Conservation (phyloP, 2,329 filamentous ascomycete species). For the Clonostachys sp. region DNA sequence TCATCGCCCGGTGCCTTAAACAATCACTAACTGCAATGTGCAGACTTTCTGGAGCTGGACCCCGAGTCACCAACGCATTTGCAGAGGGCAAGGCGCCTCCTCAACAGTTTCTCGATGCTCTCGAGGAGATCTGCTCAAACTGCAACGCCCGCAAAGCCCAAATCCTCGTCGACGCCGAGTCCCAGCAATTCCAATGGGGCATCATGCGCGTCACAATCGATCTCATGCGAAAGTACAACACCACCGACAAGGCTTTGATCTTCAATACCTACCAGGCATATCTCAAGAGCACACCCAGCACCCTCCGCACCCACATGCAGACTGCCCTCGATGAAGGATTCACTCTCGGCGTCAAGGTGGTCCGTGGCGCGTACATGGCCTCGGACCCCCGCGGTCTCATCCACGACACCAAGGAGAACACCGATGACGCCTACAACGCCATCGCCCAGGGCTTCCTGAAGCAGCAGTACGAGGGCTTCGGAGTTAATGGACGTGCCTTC, state of each 20-base stretch:
- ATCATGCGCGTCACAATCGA: constrained; percentile 24
- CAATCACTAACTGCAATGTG: not conserved
- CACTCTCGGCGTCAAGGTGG: constrained; percentile 33
- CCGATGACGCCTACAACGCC: not conserved
- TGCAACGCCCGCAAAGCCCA: constrained; percentile 30
- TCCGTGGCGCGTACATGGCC: constrained; percentile 1
- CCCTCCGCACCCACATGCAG: constrained; percentile 37
- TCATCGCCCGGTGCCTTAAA: no score
- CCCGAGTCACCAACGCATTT: constrained; percentile 29
- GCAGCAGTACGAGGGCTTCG: constrained; percentile 38
- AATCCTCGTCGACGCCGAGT: constrained; percentile 40
- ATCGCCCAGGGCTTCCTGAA: constrained; percentile 36
- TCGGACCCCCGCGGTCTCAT: not conserved
- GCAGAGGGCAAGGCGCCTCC: constrained; percentile 24
- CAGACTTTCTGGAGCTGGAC: constrained; percentile 36
- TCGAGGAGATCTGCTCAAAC: constrained; percentile 30
- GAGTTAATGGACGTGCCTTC: constrained; percentile 24
- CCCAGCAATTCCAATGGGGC: constrained; percentile 35
- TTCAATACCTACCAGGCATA: constrained; percentile 55
- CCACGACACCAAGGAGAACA: not conserved
- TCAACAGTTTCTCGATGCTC: constrained; percentile 32
- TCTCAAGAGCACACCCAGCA: constrained; percentile 38
- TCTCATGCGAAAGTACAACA: constrained; percentile 32
- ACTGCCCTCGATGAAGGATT: constrained; percentile 38
- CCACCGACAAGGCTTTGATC: constrained; percentile 19